Percentiles rank a stretch among this genome's conserved stretches.
Conservation (phyloP, 129 eudicot species). For the Solidago caesia region DNA sequence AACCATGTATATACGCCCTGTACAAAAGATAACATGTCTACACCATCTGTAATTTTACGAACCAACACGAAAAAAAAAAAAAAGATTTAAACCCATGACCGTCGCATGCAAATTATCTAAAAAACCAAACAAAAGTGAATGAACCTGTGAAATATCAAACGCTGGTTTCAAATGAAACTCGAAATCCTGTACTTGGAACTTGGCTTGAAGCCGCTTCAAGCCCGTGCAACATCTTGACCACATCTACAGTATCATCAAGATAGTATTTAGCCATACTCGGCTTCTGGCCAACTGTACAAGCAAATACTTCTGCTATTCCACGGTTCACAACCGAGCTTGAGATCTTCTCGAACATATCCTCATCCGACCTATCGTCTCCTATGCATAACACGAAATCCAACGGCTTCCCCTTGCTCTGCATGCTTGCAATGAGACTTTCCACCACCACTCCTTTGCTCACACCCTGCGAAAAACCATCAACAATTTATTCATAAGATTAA, state of each 20-base stretch:
- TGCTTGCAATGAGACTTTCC: conserved; percentile 58
- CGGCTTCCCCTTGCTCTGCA: conserved; percentile 52
- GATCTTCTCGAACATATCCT: conserved; percentile 90
- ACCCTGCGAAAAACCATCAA: conserved; percentile 49
- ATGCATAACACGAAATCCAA: conserved; percentile 86
- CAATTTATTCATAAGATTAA: neutral
- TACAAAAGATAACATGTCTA: conserved; percentile 34
- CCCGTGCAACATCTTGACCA: conserved; percentile 74
- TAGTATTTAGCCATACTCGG: conserved; percentile 98
- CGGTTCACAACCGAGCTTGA: conserved; percentile 43
- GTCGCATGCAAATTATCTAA: neutral
- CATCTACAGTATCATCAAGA: conserved; percentile 78
- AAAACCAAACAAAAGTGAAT: neutral
- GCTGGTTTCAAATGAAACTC: conserved; percentile 38
- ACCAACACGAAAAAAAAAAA: conserved; percentile 2
- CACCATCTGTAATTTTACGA: conserved; percentile 1
- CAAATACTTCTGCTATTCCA: conserved; percentile 59
- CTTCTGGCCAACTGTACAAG: conserved; percentile 94
- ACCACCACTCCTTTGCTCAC: conserved; percentile 92
- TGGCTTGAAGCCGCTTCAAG: conserved; percentile 49
- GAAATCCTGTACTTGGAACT: conserved; percentile 25
- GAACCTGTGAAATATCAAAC: conserved; percentile 5
- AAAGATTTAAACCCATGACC: neutral
- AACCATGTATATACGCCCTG: conserved; percentile 28
- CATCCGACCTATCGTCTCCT: conserved; percentile 95